Base-by-base conservation (phyloP, 2,329 filamentous ascomycete species). In the Scytalidium lignicola region DNA sequence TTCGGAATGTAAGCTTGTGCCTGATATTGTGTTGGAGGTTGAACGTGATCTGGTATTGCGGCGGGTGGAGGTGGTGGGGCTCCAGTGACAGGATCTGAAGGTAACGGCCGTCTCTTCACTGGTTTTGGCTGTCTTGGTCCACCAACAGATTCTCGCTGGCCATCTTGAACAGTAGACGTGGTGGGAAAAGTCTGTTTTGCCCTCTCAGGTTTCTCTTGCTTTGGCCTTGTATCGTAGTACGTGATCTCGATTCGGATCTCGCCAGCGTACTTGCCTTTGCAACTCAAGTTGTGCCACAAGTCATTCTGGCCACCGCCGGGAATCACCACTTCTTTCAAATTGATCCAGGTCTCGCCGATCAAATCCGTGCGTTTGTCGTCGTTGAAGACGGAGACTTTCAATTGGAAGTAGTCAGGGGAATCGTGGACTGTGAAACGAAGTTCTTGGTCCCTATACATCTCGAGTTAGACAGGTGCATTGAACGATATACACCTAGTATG, bases 301-400 rank as follows among this genome's bases (percentile, higher is more conserved):
- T 99, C 93, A 63, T 80, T 90, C 70, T 96, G 90, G n/a, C 93
- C 91, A 44, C 93, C 93, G 43, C 93, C 91, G 2, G 83, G 75
- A 18, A 91, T 78, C 54, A 99, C 80, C 59, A 99, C 87, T 58
- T 82, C 79, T 58, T 84, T 83, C 51, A 99, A 75, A 62, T 88
- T 86, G 51, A 97, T 81, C 85, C 89, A 96, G 6, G 88, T 84
- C 69, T 99, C 93, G 56, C 93, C 93, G 60, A 99, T 96, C 56
- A 99, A 70, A 58, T 99, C 93, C 0, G 92, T 97, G 73, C 87
- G 95, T 74, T 96, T 97, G 70, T 99, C 93, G 62, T 99, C 93
- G 65, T 96, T 96, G 73, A 99, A 99, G 5, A 97, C 82, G 2
- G 92, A 96, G 15, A 97, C 78, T 67, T 99, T 99, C 50, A 99